Conservation (phyloP, 2,329 filamentous ascomycete species). For the Penicillium sp. region DNA sequence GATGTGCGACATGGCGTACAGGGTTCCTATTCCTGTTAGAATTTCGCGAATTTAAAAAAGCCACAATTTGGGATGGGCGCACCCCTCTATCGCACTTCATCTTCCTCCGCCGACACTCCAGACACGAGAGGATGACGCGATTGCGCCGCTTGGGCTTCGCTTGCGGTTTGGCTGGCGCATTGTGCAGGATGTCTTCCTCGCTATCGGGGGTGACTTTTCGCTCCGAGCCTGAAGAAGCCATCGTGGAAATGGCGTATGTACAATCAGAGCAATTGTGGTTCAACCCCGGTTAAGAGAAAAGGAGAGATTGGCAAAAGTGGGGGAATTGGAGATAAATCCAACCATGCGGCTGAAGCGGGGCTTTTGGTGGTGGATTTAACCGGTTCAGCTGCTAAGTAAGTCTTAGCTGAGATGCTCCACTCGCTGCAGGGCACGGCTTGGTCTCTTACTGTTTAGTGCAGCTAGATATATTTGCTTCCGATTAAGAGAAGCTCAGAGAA, state of each 20-base stretch:
- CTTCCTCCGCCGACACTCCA: conserved; percentile 5
- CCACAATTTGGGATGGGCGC: not conserved
- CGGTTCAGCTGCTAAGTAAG: too few relatives aligned
- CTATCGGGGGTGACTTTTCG: not conserved
- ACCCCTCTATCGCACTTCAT: conserved; percentile 7
- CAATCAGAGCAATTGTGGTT: too few relatives aligned
- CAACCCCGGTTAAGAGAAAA: too few relatives aligned
- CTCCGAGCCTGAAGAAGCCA: not conserved
- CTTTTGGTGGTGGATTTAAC: too few relatives aligned
- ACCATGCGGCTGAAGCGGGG: too few relatives aligned
- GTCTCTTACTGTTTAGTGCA: too few relatives aligned
- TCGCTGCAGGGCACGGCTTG: too few relatives aligned
- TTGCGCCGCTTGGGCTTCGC: conserved; percentile 4
- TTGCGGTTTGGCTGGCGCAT: not conserved
- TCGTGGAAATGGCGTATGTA: not conserved
- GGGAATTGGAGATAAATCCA: too few relatives aligned
- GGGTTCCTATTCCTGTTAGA: not conserved
- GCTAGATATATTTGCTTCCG: too few relatives aligned
- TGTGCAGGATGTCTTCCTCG: not conserved
- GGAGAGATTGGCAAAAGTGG: too few relatives aligned
- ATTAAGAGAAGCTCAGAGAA: too few relatives aligned
- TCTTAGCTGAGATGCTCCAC: too few relatives aligned
- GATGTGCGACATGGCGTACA: not conserved
- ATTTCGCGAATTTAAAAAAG: not conserved
- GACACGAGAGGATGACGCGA: conserved; percentile 3